Conservation (phyloP, 805 yeast genomes). For the Spathaspora arborariae region DNA sequence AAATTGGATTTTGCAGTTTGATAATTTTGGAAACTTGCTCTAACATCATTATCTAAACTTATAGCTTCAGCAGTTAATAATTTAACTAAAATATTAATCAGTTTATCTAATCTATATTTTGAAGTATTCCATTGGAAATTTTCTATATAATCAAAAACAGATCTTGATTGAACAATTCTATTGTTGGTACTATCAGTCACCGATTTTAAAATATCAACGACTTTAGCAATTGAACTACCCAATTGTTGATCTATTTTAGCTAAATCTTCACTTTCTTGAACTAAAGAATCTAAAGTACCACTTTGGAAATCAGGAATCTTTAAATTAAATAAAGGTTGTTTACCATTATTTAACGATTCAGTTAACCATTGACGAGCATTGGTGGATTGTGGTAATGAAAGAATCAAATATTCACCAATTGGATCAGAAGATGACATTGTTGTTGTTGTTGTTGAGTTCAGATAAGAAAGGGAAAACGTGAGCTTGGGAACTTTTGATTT, state of each 20-base stretch:
- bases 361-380: slow-evolving; percentile 53
- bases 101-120: slow-evolving; percentile 79
- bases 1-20: slow-evolving; percentile 80
- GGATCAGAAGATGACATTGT: slow-evolving; percentile 9
- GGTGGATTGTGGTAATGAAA: slow-evolving; percentile 57
- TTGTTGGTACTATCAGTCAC: slow-evolving; percentile 21
- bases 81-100: slow-evolving; percentile 72
- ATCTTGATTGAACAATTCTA: slow-evolving; percentile 39
- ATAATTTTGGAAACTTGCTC: slow-evolving; percentile 69
- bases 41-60: slow-evolving; percentile 81
- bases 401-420: slow-evolving; percentile 44
- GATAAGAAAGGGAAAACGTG: not conserved
- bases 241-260: slow-evolving; percentile 79
- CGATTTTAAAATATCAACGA: slow-evolving; percentile 64
- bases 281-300: slow-evolving; percentile 90
- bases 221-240: slow-evolving; percentile 63
- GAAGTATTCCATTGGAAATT: slow-evolving; percentile 84
- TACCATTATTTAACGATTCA: slow-evolving; percentile 52
- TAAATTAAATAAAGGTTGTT: slow-evolving; percentile 52
- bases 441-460: not conserved
- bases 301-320: slow-evolving; percentile 83
- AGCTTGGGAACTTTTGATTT: not conserved
- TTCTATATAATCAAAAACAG: slow-evolving; percentile 63
- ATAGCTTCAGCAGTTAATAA: slow-evolving; percentile 72
- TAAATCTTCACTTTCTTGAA: slow-evolving; percentile 87